Conservation (phyloP, 2,329 filamentous ascomycete genomes). For the Fusarium decemcellulare region DNA sequence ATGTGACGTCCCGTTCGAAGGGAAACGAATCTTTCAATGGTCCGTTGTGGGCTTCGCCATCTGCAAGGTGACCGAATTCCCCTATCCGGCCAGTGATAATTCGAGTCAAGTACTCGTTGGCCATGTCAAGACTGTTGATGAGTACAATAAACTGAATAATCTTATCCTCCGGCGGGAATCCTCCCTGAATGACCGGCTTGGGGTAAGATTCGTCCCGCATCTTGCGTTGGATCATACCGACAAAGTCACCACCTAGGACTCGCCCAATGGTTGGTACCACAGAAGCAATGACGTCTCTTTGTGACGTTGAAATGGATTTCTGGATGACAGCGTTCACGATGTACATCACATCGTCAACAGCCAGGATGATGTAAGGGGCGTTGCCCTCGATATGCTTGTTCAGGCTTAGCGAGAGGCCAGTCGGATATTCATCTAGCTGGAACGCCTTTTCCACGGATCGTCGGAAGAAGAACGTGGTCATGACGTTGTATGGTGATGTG, state of each 20-base stretch:
- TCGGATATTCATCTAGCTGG: constrained; percentile 91
- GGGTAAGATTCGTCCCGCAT: constrained; percentile 98
- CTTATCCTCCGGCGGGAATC: constrained; percentile 87
- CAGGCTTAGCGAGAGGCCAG: constrained; percentile 82
- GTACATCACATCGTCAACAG: constrained; percentile 99
- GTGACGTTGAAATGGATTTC: constrained; percentile 87
- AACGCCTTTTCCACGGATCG: constrained; percentile 98
- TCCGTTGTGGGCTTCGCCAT: constrained; percentile 55
- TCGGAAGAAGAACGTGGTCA: constrained; percentile 97
- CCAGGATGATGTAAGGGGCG: constrained; percentile 92
- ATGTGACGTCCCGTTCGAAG: constrained; percentile 80
- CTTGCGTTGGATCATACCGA: constrained; percentile 96
- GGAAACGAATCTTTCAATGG: constrained; percentile 79
- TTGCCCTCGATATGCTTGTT: constrained; percentile 81
- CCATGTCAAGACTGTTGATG: constrained; percentile 95
- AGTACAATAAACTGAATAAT: constrained; percentile 92
- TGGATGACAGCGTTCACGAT: constrained; percentile 95
- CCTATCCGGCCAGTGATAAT: constrained; percentile 81
- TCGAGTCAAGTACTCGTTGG: constrained; percentile 89
- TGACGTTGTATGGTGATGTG: constrained; percentile 85
- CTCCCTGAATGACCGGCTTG: constrained; percentile 81
- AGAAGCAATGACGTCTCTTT: constrained; percentile 81
- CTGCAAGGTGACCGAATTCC: constrained; percentile 54
- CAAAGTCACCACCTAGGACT: constrained; percentile 89
- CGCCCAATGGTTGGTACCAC: constrained; percentile 85